Evolutionary conservation across 805 yeast species (phyloP).

Genomic region (Kluyveromyces lactis): DNA sequence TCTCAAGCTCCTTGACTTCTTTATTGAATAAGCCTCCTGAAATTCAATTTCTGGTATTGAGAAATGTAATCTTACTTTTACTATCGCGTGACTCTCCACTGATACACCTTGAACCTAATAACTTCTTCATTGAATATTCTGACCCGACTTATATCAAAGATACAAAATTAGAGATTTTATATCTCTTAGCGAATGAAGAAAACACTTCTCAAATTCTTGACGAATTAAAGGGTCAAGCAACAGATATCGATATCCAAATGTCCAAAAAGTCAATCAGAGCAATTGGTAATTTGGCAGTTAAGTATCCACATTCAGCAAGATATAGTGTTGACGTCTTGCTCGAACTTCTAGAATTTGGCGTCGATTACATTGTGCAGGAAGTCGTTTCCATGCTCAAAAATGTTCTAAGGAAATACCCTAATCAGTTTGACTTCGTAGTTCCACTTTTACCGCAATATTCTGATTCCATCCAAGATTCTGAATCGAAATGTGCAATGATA

Average conservation of each 20-base stretch:
- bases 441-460: constrained; percentile 34
- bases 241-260: constrained; percentile 80
- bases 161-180: constrained; percentile 81
- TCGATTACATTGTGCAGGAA: constrained; percentile 74
- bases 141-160: constrained; percentile 87
- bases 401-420: constrained; percentile 69
- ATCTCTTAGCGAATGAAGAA: constrained; percentile 58
- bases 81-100: constrained; percentile 55
- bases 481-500: constrained; percentile 65
- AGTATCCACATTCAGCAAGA: constrained; percentile 47
- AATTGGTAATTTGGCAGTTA: constrained; percentile 81
- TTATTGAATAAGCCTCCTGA: constrained; percentile 72
- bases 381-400: constrained; percentile 67
- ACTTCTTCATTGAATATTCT: constrained; percentile 73
- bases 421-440: constrained; percentile 39
- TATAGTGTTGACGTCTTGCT: constrained; percentile 56
- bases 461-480: constrained; percentile 62
- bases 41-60: constrained; percentile 69
- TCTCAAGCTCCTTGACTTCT: constrained; percentile 63
- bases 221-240: constrained; percentile 79
- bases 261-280: constrained; percentile 84
- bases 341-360: constrained; percentile 53
- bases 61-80: constrained; percentile 71
- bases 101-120: constrained; percentile 54
- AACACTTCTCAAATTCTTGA: constrained; percentile 55